Base-by-base conservation (phyloP, 2,329 filamentous ascomycete genomes). In the Cytospora paraplurivora region DNA sequence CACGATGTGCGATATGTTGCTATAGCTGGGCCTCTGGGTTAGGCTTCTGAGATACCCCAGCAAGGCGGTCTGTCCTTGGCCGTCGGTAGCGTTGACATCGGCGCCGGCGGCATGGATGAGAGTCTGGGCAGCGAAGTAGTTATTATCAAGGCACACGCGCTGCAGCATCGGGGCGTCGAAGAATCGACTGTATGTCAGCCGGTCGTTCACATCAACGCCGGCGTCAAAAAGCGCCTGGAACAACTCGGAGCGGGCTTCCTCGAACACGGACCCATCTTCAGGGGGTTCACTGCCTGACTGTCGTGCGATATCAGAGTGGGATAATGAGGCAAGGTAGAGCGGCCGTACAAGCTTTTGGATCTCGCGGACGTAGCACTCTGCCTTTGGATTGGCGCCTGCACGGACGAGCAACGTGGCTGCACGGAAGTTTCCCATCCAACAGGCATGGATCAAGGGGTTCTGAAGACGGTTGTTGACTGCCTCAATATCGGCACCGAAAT, bases 401-500 rank as follows among this genome's bases (percentile, higher is more conserved):
- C 35, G 6, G 34, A 75, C 69, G 12, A 75, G 68, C 12, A 64
- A 10, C 19, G 63, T 62, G 17, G 68, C 70, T 0, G 68, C 69
- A n/a, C 67, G 64, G 58, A 63, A 71, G 59, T 71, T 70, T 32
- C 70, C 70, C 15, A 65, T 47, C 55, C 51, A 66, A 56, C 69
- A 71, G 1, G 69, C 70, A 44, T 69, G 66, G 15, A 70, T 55
- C 11, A 71, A 62, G 2, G 69, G 68, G 12, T 67, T 70, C 59
- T 69, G 59, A 19, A 67, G 64, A 38, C 19, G 60, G 17, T 69
- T 63, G 61, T 71, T 71, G 51, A 63, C 61, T 0, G 69, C 68
- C 38, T 71, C 69, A 10, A 71, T 49, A 19, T 69, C 67, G 58
- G 66, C 68, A 27, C 70, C 70, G 15, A 71, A 67, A 7, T 63